Base-by-base conservation (phyloP, 2,329 filamentous ascomycete genomes). In the Fusarium phyllophilum region DNA sequence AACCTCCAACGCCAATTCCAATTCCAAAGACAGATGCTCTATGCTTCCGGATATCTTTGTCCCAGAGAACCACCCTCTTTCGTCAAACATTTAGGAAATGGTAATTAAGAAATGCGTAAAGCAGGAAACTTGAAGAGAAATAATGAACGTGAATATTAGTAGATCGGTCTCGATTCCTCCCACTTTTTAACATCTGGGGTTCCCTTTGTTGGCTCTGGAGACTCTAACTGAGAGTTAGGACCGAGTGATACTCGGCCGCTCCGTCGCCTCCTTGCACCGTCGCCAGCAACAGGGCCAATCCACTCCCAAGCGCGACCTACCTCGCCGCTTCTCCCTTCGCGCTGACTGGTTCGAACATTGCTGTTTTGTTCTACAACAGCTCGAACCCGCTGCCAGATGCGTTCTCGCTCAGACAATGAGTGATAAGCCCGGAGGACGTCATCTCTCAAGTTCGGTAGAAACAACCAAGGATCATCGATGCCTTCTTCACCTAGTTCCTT, bases 331-430 rank as follows among this genome's bases (percentile, higher is more conserved):
- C 86, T 84, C 52, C 92, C 83, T 88, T 93, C 85, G 85, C 95
- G 84, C 88, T 95, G 83, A 83, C 88, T 86, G 0, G 89, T 94
- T 46, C 96, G 89, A 22, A 99, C 93, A 79, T 99, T 99, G 68
- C 94, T 93, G 81, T 99, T 99, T 82, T 92, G 91, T 83, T 99
- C 96, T 2, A 99, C 95, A 59, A 98, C 92, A 58, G 87, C 89
- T 75, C 91, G 89, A 26, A 99, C 96, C 56, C 90, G 90, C 73
- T 91, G 88, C 96, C 97, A 99, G 57, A 99, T 86, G 63, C 90
- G 89, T 79, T 96, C 93, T 42, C 96, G 89, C 77, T 95, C 90
- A 14, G 88, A 87, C 26, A 95, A 87, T 8, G 89, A 92, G 81
- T 98, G 94, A 70, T 97, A 91, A 34, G 92, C 90, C 26, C 96